These are phyloP conservation scores for Cercospora sp. DNA, from an alignment of 2,329 filamentous ascomycete species.

Conservation along the genomic window DNA sequence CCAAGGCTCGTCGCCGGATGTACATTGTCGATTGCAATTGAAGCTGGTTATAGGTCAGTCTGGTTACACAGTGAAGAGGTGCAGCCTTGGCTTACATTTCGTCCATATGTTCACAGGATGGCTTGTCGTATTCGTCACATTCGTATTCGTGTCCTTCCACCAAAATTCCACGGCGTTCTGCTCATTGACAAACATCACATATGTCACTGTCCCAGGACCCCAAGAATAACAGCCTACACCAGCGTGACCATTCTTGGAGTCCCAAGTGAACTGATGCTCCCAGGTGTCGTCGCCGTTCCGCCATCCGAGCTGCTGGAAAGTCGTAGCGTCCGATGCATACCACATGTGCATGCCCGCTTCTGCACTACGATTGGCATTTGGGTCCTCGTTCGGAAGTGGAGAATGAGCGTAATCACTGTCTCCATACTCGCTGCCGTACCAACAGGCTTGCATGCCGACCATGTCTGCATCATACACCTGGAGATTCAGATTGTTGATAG, in stretches of 20 bases:
- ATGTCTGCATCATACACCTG: slow-evolving; percentile 36
- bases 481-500: slow-evolving; percentile 36
- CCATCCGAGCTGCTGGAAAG: slow-evolving; percentile 47
- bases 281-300: slow-evolving; percentile 41
- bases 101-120: slow-evolving; percentile 47
- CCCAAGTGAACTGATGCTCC: slow-evolving; percentile 42
- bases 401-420: slow-evolving; percentile 44
- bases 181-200: slow-evolving; percentile 47
- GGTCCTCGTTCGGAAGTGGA: slow-evolving; percentile 34
- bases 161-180: slow-evolving; percentile 44
- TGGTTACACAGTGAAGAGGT: neutral
- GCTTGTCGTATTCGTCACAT: slow-evolving; percentile 28
- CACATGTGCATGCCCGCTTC: slow-evolving; percentile 48
- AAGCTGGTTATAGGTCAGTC: slow-evolving; percentile 5
- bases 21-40: slow-evolving; percentile 39
- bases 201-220: slow-evolving; percentile 39
- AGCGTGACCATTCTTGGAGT: slow-evolving; percentile 45
- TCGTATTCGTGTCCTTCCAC: slow-evolving; percentile 48
- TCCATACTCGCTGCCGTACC: slow-evolving; percentile 42
- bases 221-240: slow-evolving; percentile 31
- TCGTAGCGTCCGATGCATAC: slow-evolving; percentile 44
- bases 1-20: slow-evolving; percentile 44
- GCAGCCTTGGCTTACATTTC: slow-evolving; percentile 26
- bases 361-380: slow-evolving; percentile 33
- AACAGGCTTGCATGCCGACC: slow-evolving; percentile 44